Conservation (phyloP, 2,329 filamentous ascomycete genomes). For the Fusarium sp. region DNA sequence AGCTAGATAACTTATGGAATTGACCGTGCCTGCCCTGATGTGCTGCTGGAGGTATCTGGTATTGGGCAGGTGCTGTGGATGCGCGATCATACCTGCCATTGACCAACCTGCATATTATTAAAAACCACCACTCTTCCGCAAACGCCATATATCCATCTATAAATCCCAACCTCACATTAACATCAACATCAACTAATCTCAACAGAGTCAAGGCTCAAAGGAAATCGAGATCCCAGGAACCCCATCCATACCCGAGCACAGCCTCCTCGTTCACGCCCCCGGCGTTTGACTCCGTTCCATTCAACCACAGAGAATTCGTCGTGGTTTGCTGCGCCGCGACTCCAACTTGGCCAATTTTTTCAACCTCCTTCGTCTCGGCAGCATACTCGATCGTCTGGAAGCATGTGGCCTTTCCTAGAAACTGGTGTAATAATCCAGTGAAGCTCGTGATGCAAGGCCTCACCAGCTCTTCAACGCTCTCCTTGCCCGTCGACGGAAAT, state of each 20-base stretch:
- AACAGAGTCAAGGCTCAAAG: conserved; percentile 21
- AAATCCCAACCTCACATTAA: background rate
- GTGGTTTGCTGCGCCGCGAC: conserved; percentile 27
- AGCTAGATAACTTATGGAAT: background rate
- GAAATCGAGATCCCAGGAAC: conserved; percentile 43
- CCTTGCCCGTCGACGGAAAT: conserved; percentile 22
- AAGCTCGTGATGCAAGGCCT: conserved; percentile 38
- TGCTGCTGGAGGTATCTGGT: background rate
- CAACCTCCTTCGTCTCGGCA: conserved; percentile 27
- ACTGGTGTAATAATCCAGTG: conserved; percentile 45
- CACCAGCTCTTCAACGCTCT: conserved; percentile 30
- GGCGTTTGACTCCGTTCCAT: conserved; percentile 19
- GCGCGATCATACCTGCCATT: background rate
- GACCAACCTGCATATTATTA: background rate
- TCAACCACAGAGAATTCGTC: conserved; percentile 36
- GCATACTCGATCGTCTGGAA: conserved; percentile 38
- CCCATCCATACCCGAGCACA: conserved; percentile 40
- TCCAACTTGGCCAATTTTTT: conserved; percentile 14
- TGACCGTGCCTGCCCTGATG: background rate
- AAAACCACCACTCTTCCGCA: background rate
- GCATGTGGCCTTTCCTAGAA: conserved; percentile 48
- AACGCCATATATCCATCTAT: background rate
- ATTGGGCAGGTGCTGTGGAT: background rate
- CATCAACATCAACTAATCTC: background rate
- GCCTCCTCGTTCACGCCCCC: conserved; percentile 33